Evolutionary conservation across 139 green algal genomes (phyloP).

Genomic region (Volvox africanus): DNA sequence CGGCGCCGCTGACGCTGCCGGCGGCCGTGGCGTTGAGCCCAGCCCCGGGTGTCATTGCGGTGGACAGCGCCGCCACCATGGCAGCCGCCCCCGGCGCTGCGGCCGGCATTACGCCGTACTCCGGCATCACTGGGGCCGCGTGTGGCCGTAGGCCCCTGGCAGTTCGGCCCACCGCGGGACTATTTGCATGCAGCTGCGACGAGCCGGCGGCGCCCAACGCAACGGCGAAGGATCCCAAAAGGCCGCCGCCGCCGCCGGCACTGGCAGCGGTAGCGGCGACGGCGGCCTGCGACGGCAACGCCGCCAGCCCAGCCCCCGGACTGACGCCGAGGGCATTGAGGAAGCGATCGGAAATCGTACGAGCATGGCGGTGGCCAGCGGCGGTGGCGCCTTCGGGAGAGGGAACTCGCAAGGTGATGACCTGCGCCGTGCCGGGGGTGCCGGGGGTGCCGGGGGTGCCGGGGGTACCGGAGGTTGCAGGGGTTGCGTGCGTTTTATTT

Average conservation of each 20-base stretch:
- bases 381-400: background rate
- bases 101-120: conserved; percentile 13
- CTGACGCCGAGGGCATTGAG: background rate
- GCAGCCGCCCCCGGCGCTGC: background rate
- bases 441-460: no score
- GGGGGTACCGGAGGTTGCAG: no score
- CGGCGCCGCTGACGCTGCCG: no score
- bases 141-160: background rate
- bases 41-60: no score
- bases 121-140: background rate
- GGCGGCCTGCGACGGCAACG: background rate
- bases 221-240: background rate
- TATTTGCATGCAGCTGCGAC: background rate
- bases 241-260: background rate
- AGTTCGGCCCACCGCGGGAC: background rate
- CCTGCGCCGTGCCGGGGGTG: background rate
- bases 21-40: no score
- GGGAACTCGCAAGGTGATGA: background rate
- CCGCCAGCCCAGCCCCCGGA: background rate
- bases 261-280: background rate
- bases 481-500: no score
- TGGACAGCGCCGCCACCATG: no score
- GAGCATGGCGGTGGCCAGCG: conserved; percentile 15
- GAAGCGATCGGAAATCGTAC: conserved; percentile 33
- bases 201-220: background rate